A percentile compares a stretch with the other conserved stretches of the same genome.
These are phyloP conservation scores for Naumovozyma baii DNA, from an alignment of 805 yeast genomes.

Conservation along the genomic window DNA sequence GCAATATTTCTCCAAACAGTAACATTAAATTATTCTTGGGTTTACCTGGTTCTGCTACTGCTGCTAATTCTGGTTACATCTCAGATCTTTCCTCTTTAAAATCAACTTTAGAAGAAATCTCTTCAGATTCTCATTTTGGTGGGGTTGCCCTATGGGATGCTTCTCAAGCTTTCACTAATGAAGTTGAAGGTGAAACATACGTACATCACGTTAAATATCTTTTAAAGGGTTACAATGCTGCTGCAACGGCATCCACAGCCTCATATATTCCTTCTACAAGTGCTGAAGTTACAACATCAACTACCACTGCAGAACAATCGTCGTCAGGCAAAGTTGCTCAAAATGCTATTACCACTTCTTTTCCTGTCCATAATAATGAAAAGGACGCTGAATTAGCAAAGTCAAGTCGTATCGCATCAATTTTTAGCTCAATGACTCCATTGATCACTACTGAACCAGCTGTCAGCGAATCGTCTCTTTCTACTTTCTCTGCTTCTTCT, in stretches of 20 bases:
- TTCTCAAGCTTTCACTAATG: conserved; percentile 50
- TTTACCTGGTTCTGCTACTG: conserved; percentile 53
- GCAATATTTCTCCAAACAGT: conserved; percentile 49
- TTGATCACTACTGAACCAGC: not conserved
- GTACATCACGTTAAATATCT: conserved; percentile 37
- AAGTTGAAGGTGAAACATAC: conserved; percentile 36
- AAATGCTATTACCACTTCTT: not conserved
- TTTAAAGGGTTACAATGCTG: conserved; percentile 21
- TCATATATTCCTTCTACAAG: not conserved
- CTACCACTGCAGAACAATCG: conserved; percentile 1
- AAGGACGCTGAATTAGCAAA: not conserved
- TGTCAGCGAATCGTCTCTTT: not conserved
- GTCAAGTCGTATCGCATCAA: not conserved
- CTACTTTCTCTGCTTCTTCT: not conserved
- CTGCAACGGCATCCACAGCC: not conserved
- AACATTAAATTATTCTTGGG: conserved; percentile 67
- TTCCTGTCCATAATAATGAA: not conserved
- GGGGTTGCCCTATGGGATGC: conserved; percentile 94
- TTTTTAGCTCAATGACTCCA: not conserved
- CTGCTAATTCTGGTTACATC: conserved; percentile 58
- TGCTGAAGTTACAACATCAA: conserved; percentile 1
- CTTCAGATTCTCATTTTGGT: conserved; percentile 62
- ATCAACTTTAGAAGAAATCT: conserved; percentile 58
- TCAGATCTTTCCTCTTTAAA: conserved; percentile 33
- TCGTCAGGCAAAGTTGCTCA: not conserved